Base-by-base conservation (phyloP, 1,284 basidiomycete genomes). In the Gastroboletus turbinatus region DNA sequence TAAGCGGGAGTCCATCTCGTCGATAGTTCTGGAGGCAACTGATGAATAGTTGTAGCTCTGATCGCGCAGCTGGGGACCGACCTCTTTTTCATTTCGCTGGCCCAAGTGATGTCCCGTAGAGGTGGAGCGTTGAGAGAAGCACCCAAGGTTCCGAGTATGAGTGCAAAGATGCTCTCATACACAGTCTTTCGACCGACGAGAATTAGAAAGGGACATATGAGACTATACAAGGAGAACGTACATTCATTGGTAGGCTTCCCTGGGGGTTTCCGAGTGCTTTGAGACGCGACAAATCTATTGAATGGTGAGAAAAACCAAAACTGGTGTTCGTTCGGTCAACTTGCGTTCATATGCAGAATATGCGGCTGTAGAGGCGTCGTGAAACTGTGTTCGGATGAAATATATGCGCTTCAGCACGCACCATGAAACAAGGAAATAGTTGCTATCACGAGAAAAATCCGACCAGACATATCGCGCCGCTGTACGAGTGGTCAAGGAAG, bases 71-170 rank as follows among this genome's bases (percentile, higher is more conserved):
- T 30, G 8, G 23, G 27, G 11, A 71, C 76, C 57, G 64, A 92
- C 92, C 87, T 80, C 69, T 83, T 87, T 65, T 82, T 83, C 91
- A 94, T 93, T 73, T 94, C 92, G 66, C 88, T 91, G n/a, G 90
- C 82, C 92, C 91, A 94, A 33, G 88, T 87, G 58, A 92, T 88
- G 64, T 92, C 88, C 62, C 87, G 89, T 42, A 93, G 72, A 33
- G 80, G 72, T 4, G 88, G 81, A n/a, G 87, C 79, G 60, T 82
- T 85, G 53, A 90, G 64, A 11, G 83, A 82, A 32, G 90, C 85
- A 11, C 90, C 91, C 4, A 92, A 57, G 7, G 84, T 84, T 16
- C 90, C 89, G 8, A 91, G 61, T 11, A 85, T 64, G n/a, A 93
- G 76, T 0, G 84, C 82, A 46, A 84, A 57, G 21, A 90, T 63